Evolutionary conservation across 257 asterid species (phyloP).

Genomic region (Eucommia ulmoides): DNA sequence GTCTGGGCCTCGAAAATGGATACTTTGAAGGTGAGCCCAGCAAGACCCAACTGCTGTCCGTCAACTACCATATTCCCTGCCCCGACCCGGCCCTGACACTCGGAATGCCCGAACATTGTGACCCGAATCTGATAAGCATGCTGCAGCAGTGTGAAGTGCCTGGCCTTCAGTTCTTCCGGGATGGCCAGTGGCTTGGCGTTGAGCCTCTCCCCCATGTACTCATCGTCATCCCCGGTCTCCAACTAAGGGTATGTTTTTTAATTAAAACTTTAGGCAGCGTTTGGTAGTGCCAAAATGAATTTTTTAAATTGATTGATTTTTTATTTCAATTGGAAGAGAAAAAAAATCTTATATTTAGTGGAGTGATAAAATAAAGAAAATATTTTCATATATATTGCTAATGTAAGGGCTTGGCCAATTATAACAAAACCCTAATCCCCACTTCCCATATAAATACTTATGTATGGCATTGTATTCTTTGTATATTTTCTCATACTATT

Average conservation of each 20-base stretch:
- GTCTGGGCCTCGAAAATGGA: conserved; percentile 34
- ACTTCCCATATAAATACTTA: no score
- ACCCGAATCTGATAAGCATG: conserved; percentile 42
- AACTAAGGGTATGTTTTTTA: conserved; percentile 42
- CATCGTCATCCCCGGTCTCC: conserved; percentile 35
- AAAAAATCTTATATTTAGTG: no score
- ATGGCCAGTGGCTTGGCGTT: conserved; percentile 41
- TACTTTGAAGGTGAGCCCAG: conserved; percentile 25
- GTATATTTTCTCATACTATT: no score
- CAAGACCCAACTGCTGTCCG: conserved; percentile 30
- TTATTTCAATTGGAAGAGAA: no score
- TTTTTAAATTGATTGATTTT: no score
- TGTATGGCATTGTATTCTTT: no score
- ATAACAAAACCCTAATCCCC: no score
- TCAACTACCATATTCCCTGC: conserved; percentile 42
- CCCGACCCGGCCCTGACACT: conserved; percentile 49
- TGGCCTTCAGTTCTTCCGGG: conserved; percentile 44
- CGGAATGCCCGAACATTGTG: conserved; percentile 39
- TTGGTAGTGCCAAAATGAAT: no score
- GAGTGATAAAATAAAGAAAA: no score
- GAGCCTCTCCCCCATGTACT: conserved; percentile 33
- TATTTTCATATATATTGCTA: no score
- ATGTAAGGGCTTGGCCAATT: no score
- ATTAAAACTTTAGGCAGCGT: no score
- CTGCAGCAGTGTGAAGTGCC: conserved; percentile 30